phyloP scores from a whole-genome alignment of 2,329 filamentous ascomycete genomes.

The Colletotrichum lindemuthianum region DNA sequence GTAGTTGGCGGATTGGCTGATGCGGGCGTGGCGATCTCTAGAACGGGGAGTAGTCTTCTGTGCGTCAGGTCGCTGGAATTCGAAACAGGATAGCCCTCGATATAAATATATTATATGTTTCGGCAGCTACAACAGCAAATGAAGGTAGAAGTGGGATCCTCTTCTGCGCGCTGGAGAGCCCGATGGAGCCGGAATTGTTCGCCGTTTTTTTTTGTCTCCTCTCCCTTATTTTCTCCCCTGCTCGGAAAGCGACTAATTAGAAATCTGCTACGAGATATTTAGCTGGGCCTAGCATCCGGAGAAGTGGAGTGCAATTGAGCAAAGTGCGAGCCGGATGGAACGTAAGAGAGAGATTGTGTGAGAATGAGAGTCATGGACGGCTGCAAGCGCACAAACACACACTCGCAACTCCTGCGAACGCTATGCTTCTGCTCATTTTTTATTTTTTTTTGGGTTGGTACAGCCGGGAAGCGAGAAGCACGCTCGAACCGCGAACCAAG shows the following conservation, averaged over 20 bases:
- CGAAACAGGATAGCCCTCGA: conserved; percentile 35
- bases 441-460: background rate
- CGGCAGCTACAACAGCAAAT: conserved; percentile 10
- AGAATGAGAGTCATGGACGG: conserved; percentile 1
- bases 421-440: background rate
- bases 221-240: too few species aligned
- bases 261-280: background rate
- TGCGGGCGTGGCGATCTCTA: conserved; percentile 37
- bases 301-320: background rate
- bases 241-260: too few species aligned
- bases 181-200: too few species aligned
- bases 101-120: conserved; percentile 33
- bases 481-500: conserved; percentile 21
- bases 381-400: conserved; percentile 32
- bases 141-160: background rate
- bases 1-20: conserved; percentile 24
- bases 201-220: background rate
- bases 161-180: too few species aligned
- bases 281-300: conserved; percentile 1
- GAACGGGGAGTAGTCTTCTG: conserved; percentile 29
- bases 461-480: conserved; percentile 24
- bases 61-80: conserved; percentile 35
- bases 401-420: conserved; percentile 7
- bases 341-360: conserved; percentile 6
- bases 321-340: background rate